Evolutionary conservation across 345 rosid genomes (phyloP).

Genomic region (Aquilaria malaccensis): DNA sequence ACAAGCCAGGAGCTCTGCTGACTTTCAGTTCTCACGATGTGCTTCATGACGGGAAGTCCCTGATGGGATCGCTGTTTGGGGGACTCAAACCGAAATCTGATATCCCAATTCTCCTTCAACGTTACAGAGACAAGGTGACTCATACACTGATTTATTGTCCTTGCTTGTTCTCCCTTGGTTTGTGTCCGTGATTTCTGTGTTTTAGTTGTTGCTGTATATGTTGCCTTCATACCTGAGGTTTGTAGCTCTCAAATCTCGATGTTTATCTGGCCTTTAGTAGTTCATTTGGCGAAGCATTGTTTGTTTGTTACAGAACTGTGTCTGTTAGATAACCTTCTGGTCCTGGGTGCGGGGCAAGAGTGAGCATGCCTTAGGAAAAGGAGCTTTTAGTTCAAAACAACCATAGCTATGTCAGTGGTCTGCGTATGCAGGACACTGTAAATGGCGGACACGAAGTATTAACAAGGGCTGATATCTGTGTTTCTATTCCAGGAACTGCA

Average conservation of each 20-base stretch:
- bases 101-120: conserved; percentile 68
- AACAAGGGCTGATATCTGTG: not conserved
- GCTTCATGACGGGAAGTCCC: conserved; percentile 48
- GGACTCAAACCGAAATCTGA: conserved; percentile 80
- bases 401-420: no score
- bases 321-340: no score
- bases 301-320: no score
- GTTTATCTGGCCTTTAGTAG: no score
- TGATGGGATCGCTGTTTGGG: conserved; percentile 67
- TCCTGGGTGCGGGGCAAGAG: no score
- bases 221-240: no score
- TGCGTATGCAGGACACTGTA: not conserved
- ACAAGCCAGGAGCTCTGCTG: conserved; percentile 50
- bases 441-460: not conserved
- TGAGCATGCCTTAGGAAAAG: no score
- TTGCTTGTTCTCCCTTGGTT: not conserved
- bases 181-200: not conserved
- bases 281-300: no score
- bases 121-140: conserved; percentile 50
- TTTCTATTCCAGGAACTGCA: conserved; percentile 43
- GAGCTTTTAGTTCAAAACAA: no score
- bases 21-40: conserved; percentile 43
- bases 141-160: not conserved
- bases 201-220: not conserved
- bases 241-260: no score